Evolutionary conservation across 2,329 filamentous ascomycete genomes (phyloP), one percentile per base, ranked within the genome.

Genomic region (Fusarium torreyae): DNA sequence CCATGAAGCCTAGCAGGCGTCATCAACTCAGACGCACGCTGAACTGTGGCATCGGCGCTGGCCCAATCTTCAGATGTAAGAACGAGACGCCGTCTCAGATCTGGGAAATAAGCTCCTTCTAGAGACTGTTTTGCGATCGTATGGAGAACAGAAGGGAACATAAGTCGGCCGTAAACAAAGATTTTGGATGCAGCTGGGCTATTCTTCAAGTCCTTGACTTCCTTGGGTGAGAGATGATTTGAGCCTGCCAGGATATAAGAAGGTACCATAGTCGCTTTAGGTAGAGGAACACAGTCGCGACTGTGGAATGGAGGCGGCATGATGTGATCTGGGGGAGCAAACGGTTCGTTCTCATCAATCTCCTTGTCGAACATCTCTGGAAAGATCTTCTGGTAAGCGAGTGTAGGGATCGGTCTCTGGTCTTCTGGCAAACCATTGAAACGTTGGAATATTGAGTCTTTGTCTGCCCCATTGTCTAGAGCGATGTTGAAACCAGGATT

Each of bases 81-180:
- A n/a, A 20, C n/a, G 9, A 48, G n/a, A 5, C 45, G 45, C 4
- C 45, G 45, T 22, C 22, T 31, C 14, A 48, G 45, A 22, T 48
- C 45, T 20, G 45, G 45, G 6, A 33, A 48, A n/a, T 48, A 48
- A 7, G 45, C 45, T 5, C 45, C 45, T 17, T 48, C 6, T 3
- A 48, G 13, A 5, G 45, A 48, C n/a, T n/a, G 17, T 15, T 7
- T 36, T 17, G 45, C 45, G 45, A 48, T 22, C 1, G 45, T 22
- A 11, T 48, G 45, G 20, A 48, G 45, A 34, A 48, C n/a, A n/a
- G 45, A 48, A 5, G 45, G 45, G 9, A 48, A 48, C 45, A 48
- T 36, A 5, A 48, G 18, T 15, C 45, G 45, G 13, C 45, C 45
- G 8, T 48, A 48, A 2, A 48, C 45, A 24, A 48, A 48, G n/a